Percentiles rank a stretch among this genome's conserved stretches.
phyloP scores from a whole-genome alignment of 2,329 filamentous ascomycete species.

The Fusarium pininemorale region DNA sequence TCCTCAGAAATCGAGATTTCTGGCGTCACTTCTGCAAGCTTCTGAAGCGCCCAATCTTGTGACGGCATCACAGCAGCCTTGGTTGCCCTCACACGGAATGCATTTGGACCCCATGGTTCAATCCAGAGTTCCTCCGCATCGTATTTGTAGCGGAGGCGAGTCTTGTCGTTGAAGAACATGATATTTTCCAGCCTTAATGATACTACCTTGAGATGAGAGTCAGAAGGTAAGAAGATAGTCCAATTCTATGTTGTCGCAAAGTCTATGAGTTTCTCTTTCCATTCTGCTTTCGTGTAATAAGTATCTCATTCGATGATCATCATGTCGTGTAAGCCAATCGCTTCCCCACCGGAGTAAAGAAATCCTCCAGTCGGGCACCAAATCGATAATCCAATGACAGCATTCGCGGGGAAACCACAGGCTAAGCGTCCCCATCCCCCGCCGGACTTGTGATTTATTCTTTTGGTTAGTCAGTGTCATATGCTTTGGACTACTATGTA shows the following conservation, averaged over 20 bases:
- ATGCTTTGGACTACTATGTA: not conserved
- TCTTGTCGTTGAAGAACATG: slow-evolving; percentile 18
- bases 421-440: not conserved
- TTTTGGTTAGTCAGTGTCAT: not conserved
- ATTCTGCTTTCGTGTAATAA: not conserved
- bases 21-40: not conserved
- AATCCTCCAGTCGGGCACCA: slow-evolving; percentile 7
- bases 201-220: not conserved
- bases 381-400: slow-evolving; percentile 3
- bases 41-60: slow-evolving; percentile 13
- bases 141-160: slow-evolving; percentile 7
- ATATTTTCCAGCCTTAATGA: not conserved
- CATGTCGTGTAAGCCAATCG: slow-evolving; percentile 5
- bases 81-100: slow-evolving; percentile 7
- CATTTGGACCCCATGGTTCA: slow-evolving; percentile 14
- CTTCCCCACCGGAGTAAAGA: slow-evolving; percentile 21
- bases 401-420: not conserved
- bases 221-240: no score
- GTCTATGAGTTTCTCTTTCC: not conserved
- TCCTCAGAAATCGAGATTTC: not conserved
- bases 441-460: not conserved
- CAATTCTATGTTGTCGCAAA: not conserved
- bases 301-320: not conserved
- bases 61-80: not conserved
- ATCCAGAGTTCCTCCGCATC: slow-evolving; percentile 16